Percentiles rank a stretch among this genome's conserved stretches.
Evolutionary conservation across 225 moss, liverwort and hornwort species (phyloP).

Genomic region (Polytrichum commune): DNA sequence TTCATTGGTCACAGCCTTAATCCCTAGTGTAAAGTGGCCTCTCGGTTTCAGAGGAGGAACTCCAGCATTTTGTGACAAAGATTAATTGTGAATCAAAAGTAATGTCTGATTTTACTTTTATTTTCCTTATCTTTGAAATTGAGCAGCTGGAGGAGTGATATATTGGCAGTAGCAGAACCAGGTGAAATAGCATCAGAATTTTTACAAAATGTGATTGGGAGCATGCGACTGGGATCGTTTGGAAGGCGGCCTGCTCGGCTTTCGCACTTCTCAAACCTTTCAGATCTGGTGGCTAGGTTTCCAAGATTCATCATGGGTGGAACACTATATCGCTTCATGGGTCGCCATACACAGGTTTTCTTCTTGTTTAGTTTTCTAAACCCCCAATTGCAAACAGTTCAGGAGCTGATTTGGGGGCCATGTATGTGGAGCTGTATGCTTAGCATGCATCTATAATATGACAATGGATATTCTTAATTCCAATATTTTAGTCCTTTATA

Average conservation of each 20-base stretch:
- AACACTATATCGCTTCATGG: slow-evolving; percentile 92
- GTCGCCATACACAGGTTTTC: slow-evolving; percentile 96
- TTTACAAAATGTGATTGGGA: slow-evolving; percentile 69
- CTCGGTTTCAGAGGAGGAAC: no score
- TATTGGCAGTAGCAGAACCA: slow-evolving; percentile 94
- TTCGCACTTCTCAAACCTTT: slow-evolving; percentile 62
- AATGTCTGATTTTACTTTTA: slow-evolving; percentile 9
- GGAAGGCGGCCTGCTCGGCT: slow-evolving; percentile 52
- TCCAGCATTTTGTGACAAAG: no score
- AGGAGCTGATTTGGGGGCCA: no score
- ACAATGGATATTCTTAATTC: no score
- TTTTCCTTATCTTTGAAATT: slow-evolving; percentile 3
- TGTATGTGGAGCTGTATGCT: no score
- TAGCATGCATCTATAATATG: no score
- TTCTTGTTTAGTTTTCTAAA: neutral
- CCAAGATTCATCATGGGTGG: slow-evolving; percentile 81
- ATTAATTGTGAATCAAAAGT: neutral
- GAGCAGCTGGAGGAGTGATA: slow-evolving; percentile 94
- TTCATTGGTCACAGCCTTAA: no score
- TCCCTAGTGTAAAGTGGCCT: no score
- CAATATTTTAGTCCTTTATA: no score
- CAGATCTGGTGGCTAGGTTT: slow-evolving; percentile 71
- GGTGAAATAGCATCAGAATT: slow-evolving; percentile 90
- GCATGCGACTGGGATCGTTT: slow-evolving; percentile 63
- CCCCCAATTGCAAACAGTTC: no score